A percentile compares a stretch with the other conserved stretches of the same genome.
Conservation (phyloP, 495 filamentous ascomycete genomes). For the Penicillium coffeae region DNA sequence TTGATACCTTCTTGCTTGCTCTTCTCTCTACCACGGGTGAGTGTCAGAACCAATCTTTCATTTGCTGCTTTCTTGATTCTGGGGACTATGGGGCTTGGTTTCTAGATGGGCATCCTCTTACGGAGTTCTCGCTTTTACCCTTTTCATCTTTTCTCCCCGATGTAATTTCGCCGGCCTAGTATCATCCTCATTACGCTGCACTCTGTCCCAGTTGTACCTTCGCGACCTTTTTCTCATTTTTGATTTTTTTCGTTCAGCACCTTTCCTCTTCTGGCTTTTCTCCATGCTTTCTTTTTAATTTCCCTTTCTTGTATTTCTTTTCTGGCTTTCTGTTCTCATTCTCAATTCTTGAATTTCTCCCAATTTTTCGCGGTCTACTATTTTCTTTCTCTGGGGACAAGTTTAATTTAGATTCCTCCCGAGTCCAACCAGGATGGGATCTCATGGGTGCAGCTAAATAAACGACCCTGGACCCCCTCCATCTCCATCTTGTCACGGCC, state of each 20-base stretch:
- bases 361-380: conserved; percentile 10
- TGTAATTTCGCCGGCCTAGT: background rate
- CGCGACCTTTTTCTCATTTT: no score
- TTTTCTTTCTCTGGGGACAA: conserved; percentile 5
- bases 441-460: conserved; percentile 43
- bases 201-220: no score
- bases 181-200: no score
- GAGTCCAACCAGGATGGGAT: conserved; percentile 24
- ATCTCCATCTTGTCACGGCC: conserved; percentile 17
- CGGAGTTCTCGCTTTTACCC: background rate
- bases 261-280: conserved; percentile 9
- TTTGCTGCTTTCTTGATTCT: background rate
- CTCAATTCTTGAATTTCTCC: conserved; percentile 10
- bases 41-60: no score
- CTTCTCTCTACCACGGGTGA: background rate
- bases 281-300: conserved; percentile 10
- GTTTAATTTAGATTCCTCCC: conserved; percentile 6
- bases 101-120: no score
- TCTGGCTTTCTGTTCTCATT: conserved; percentile 11
- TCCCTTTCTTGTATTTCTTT: conserved; percentile 13
- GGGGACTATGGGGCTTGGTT: no score
- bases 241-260: background rate
- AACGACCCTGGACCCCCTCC: conserved; percentile 45
- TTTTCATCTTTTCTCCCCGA: background rate
- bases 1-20: conserved; percentile 10